phyloP scores from a whole-genome alignment of 495 filamentous ascomycete species.

The Daldinia bambusicola region DNA sequence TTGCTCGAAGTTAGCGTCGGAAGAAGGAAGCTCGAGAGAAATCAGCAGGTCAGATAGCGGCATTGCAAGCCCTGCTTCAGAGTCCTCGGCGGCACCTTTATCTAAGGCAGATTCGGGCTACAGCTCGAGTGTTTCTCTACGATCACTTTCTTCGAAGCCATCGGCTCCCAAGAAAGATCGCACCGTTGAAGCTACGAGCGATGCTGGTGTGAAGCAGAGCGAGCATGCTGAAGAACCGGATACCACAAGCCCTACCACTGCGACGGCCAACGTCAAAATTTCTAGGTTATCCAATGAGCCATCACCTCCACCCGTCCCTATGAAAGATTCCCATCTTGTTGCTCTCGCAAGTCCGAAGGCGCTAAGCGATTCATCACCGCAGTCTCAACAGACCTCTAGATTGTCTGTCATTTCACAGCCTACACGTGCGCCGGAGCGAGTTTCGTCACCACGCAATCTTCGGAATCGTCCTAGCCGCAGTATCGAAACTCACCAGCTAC shows the following conservation, averaged over 20 bases:
- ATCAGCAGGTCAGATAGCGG: constrained; percentile 58
- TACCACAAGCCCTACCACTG: neutral
- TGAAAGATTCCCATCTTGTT: constrained; percentile 30
- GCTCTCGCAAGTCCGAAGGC: constrained; percentile 12
- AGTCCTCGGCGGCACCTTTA: constrained; percentile 52
- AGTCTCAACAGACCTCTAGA: constrained; percentile 16
- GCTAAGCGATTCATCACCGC: constrained; percentile 12
- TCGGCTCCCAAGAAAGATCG: constrained; percentile 35
- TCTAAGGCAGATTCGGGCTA: constrained; percentile 68
- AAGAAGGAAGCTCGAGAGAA: constrained; percentile 19
- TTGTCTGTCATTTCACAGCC: neutral
- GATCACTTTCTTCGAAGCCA: constrained; percentile 52
- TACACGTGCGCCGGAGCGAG: constrained; percentile 7
- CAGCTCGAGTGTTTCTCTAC: constrained; percentile 62
- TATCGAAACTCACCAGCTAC: constrained; percentile 3
- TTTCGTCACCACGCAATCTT: constrained; percentile 8
- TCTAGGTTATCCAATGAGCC: neutral
- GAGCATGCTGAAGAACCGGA: constrained; percentile 4
- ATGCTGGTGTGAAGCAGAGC: constrained; percentile 7
- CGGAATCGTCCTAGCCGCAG: constrained; percentile 7
- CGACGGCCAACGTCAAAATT: neutral
- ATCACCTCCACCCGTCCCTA: constrained; percentile 41
- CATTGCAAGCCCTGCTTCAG: constrained; percentile 53
- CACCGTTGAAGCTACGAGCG: constrained; percentile 1
- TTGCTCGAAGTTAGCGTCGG: constrained; percentile 14